A percentile compares a stretch with the other conserved stretches of the same genome.
phyloP scores from a whole-genome alignment of 441 rosid species.

The Omphalea diandra region DNA sequence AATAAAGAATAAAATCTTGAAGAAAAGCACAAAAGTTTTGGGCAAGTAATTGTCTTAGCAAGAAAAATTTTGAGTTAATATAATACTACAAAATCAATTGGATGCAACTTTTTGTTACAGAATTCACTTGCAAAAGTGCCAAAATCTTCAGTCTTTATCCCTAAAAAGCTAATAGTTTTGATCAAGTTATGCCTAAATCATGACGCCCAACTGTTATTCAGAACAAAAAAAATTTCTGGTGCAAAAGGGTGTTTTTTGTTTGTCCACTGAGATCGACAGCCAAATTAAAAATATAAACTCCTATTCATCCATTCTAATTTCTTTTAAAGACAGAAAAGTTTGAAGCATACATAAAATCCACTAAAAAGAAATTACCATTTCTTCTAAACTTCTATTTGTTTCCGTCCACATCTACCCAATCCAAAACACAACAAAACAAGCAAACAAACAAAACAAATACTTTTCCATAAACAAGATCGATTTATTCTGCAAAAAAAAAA shows the following conservation, averaged over 20 bases:
- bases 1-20: constrained; percentile 17
- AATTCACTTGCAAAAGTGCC: constrained; percentile 13
- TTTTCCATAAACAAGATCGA: background rate
- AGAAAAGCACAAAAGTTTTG: constrained; percentile 11
- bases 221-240: background rate
- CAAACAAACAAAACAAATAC: constrained; percentile 3
- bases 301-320: background rate
- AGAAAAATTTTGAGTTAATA: constrained; percentile 10
- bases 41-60: constrained; percentile 1
- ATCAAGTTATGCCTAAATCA: constrained; percentile 12
- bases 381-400: background rate
- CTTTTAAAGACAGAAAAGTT: background rate
- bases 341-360: background rate
- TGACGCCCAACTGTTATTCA: background rate
- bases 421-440: constrained; percentile 9
- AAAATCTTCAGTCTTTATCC: constrained; percentile 17
- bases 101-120: background rate
- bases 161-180: constrained; percentile 19
- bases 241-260: constrained; percentile 2
- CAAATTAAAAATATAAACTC: background rate
- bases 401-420: constrained; percentile 9
- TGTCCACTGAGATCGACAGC: background rate
- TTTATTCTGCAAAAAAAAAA: too few relatives aligned
- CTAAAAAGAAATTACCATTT: background rate
- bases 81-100: background rate